Evolutionary conservation across 176 grass and related monocot genomes (phyloP).

Genomic region (Bonia amplexicaulis): DNA sequence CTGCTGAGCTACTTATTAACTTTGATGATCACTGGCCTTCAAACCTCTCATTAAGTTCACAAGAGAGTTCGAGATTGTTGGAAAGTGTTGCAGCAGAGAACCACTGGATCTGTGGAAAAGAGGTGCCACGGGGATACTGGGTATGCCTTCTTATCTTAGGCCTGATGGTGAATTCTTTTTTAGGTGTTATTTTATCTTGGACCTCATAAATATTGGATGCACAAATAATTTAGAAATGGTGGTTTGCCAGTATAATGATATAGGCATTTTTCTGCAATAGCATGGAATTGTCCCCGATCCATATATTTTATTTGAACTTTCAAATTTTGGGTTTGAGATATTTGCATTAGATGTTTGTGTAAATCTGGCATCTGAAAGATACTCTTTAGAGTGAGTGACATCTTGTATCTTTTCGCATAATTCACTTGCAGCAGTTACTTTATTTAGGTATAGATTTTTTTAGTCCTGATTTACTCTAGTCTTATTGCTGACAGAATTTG

Average conservation of each 20-base stretch:
- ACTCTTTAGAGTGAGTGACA: neutral
- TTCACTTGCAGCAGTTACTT: neutral
- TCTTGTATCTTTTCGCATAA: neutral
- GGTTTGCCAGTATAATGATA: neutral
- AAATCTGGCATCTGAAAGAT: neutral
- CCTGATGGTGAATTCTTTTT: neutral
- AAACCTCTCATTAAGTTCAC: constrained; percentile 50
- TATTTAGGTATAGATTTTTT: neutral
- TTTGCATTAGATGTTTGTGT: neutral
- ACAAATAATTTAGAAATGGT: neutral
- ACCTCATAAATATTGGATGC: neutral
- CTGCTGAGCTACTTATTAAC: constrained; percentile 79
- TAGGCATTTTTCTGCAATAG: neutral
- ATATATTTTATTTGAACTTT: neutral
- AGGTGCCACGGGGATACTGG: constrained; percentile 90
- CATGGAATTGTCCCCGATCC: neutral
- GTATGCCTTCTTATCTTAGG: constrained; percentile 34
- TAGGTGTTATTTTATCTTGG: neutral
- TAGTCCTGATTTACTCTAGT: neutral
- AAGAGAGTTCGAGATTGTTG: constrained; percentile 45
- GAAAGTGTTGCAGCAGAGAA: constrained; percentile 44
- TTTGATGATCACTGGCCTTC: constrained; percentile 94
- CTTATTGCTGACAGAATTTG: neutral
- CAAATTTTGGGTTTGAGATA: neutral
- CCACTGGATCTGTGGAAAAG: constrained; percentile 72